phyloP scores from a whole-genome alignment of 129 eudicot species.

The Glebionis coronaria region DNA sequence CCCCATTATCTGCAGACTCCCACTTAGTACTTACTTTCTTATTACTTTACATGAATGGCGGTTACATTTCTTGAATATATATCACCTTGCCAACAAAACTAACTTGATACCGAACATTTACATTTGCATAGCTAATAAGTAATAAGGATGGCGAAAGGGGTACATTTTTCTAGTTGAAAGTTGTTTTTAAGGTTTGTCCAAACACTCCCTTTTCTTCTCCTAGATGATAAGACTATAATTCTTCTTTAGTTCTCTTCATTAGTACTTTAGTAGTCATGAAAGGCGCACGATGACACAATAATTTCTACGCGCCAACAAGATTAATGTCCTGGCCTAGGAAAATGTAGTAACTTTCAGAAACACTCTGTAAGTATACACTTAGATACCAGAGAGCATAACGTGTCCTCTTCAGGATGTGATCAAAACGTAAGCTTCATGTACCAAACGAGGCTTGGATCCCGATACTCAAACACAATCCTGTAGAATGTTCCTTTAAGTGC shows the following conservation, averaged over 20 bases:
- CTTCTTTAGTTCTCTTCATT: slow-evolving; percentile 23
- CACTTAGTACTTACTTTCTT: too few relatives aligned
- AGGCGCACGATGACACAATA: slow-evolving; percentile 33
- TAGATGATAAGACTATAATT: neutral
- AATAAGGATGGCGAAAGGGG: slow-evolving; percentile 73
- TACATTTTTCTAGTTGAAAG: slow-evolving; percentile 57
- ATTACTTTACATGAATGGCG: too few relatives aligned
- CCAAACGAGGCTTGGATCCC: slow-evolving; percentile 9
- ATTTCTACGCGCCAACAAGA: slow-evolving; percentile 40
- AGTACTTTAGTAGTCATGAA: slow-evolving; percentile 38
- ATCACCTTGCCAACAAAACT: neutral
- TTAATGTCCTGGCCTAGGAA: slow-evolving; percentile 37
- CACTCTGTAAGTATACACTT: slow-evolving; percentile 35
- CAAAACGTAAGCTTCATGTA: slow-evolving; percentile 18
- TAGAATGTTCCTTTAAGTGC: slow-evolving; percentile 49
- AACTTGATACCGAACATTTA: neutral
- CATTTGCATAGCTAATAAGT: slow-evolving; percentile 61
- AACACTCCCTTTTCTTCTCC: slow-evolving; percentile 20
- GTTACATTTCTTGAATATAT: too few relatives aligned
- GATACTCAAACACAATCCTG: slow-evolving; percentile 20
- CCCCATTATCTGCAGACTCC: neutral
- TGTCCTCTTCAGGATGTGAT: slow-evolving; percentile 29
- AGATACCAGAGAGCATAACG: neutral
- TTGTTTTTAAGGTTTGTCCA: slow-evolving; percentile 17
- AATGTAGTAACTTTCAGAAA: slow-evolving; percentile 32